phyloP scores from a whole-genome alignment of 208 protist genomes.

The Trypanosomatidae sp. region DNA sequence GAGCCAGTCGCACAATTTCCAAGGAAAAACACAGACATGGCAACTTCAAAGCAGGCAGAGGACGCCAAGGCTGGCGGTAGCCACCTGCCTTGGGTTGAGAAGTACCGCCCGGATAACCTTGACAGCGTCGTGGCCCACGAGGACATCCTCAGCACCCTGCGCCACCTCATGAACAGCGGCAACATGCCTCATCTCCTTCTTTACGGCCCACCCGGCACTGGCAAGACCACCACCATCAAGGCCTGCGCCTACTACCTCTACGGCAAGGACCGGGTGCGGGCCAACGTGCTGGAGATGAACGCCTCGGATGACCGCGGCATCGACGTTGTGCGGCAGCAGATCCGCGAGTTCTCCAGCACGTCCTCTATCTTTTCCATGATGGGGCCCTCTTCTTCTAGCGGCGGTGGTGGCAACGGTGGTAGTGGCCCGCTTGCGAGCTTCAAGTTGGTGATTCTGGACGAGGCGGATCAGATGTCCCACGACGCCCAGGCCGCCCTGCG shows the following conservation, averaged over 20 bases:
- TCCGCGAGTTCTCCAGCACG: conserved; percentile 98
- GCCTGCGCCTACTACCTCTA: conserved; percentile 93
- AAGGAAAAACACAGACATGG: too few relatives aligned
- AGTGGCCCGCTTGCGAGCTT: conserved; percentile 37
- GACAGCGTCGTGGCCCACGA: conserved; percentile 93
- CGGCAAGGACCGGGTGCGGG: conserved; percentile 87
- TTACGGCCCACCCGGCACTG: conserved; percentile 97
- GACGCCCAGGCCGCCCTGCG: conserved; percentile 98
- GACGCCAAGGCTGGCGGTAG: conserved; percentile 21
- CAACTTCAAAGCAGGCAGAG: too few relatives aligned
- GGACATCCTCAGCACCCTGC: conserved; percentile 91
- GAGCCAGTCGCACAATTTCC: too few relatives aligned
- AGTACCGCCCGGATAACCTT: conserved; percentile 97
- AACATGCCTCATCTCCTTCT: conserved; percentile 98
- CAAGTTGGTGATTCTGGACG: conserved; percentile 99
- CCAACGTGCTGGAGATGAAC: conserved; percentile 97
- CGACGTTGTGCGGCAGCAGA: conserved; percentile 97
- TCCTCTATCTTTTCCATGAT: conserved; percentile 92
- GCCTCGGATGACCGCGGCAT: conserved; percentile 99
- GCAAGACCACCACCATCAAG: conserved; percentile 91
- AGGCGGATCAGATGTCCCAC: conserved; percentile 99
- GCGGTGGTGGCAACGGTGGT: background rate
- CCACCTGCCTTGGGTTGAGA: conserved; percentile 93
- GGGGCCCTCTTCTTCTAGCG: conserved; percentile 8
- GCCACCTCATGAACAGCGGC: conserved; percentile 89